These are phyloP conservation scores for Pichia phayaonensis DNA, from an alignment of 805 yeast genomes.

Conservation along the genomic window DNA sequence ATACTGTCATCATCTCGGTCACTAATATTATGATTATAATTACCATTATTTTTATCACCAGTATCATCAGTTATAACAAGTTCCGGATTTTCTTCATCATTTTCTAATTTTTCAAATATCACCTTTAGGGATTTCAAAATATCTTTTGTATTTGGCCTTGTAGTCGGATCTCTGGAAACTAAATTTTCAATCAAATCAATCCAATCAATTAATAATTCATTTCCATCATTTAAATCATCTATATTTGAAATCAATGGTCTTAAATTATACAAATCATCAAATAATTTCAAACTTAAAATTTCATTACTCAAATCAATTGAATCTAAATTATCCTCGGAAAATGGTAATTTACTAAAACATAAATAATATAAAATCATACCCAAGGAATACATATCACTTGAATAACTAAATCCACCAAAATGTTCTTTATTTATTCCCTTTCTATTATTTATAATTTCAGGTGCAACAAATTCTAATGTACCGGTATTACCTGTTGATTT, in stretches of 20 bases:
- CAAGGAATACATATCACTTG: constrained; percentile 73
- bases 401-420: constrained; percentile 53
- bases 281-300: constrained; percentile 17
- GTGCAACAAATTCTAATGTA: constrained; percentile 82
- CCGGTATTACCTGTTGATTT: constrained; percentile 75
- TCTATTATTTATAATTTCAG: constrained; percentile 50
- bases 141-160: constrained; percentile 40
- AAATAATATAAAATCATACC: constrained; percentile 77
- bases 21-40: not conserved
- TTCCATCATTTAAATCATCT: not conserved
- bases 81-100: not conserved
- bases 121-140: constrained; percentile 25
- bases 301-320: constrained; percentile 20
- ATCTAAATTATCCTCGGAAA: constrained; percentile 21
- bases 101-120: constrained; percentile 9
- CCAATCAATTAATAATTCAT: constrained; percentile 32
- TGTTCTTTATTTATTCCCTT: constrained; percentile 19
- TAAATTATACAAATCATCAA: constrained; percentile 16
- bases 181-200: constrained; percentile 22
- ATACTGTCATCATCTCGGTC: not conserved
- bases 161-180: constrained; percentile 21
- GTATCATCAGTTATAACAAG: constrained; percentile 6
- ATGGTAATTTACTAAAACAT: constrained; percentile 69
- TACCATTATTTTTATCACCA: not conserved
- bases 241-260: constrained; percentile 6